Percentiles rank a stretch among this genome's conserved stretches.
phyloP scores from a whole-genome alignment of 140 eudicot genomes.

The Stevia rebaudiana region DNA sequence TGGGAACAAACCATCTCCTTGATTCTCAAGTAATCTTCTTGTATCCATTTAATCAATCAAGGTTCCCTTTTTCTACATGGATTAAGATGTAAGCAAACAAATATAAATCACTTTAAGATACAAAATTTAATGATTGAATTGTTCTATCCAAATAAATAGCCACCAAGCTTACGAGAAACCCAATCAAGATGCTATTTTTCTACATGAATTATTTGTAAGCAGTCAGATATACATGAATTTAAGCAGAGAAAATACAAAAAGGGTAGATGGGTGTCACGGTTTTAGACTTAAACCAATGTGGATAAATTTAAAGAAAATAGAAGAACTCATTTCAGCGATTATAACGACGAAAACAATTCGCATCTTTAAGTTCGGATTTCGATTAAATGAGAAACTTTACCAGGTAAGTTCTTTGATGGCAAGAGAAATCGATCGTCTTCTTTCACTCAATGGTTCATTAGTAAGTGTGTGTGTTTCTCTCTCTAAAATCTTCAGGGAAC shows the following conservation, averaged over 20 bases:
- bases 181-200: neutral
- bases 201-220: neutral
- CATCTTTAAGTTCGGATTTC: neutral
- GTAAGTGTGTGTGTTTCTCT: constrained; percentile 21
- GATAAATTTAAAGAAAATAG: neutral
- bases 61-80: constrained; percentile 1
- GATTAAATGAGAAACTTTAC: constrained; percentile 5
- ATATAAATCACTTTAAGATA: neutral
- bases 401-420: constrained; percentile 16
- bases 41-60: constrained; percentile 31
- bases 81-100: neutral
- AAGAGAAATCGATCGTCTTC: constrained; percentile 6
- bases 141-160: neutral
- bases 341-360: constrained; percentile 18
- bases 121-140: neutral
- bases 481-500: constrained; percentile 22
- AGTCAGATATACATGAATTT: neutral
- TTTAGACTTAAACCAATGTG: neutral
- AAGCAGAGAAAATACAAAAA: neutral
- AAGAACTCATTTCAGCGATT: constrained; percentile 1
- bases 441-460: constrained; percentile 11
- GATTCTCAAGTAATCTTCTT: constrained; percentile 29
- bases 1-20: constrained; percentile 33
- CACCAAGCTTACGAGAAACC: neutral
- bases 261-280: neutral